Percentiles rank a stretch among this genome's conserved stretches.
Evolutionary conservation across 78 protist species (phyloP).

Genomic region (Chrysochromulina tobinii): DNA sequence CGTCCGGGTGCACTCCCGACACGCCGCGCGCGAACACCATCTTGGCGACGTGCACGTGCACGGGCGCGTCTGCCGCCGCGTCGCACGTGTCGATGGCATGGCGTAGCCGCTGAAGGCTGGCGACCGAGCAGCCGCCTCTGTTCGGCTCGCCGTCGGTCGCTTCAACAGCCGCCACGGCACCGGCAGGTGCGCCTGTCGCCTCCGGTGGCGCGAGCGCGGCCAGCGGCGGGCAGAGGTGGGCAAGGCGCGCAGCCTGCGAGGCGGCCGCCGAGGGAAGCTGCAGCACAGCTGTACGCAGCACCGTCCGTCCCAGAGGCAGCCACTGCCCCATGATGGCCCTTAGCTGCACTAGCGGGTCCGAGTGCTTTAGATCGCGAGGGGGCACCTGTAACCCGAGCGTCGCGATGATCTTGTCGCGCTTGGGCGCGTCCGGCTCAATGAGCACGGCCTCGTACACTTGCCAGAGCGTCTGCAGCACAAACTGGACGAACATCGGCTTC

Average conservation of each 20-base stretch:
- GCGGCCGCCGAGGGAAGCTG: slow-evolving; percentile 77
- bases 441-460: slow-evolving; percentile 52
- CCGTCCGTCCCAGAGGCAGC: slow-evolving; percentile 83
- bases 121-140: too few species aligned
- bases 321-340: slow-evolving; percentile 70
- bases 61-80: slow-evolving; percentile 5
- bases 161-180: background rate
- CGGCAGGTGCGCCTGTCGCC: background rate
- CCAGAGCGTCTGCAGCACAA: slow-evolving; percentile 84
- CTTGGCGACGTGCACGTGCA: slow-evolving; percentile 71
- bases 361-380: slow-evolving; percentile 35
- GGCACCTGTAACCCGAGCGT: slow-evolving; percentile 59
- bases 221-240: slow-evolving; percentile 53
- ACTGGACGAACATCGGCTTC: slow-evolving; percentile 84
- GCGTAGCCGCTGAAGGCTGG: background rate
- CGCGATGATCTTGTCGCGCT: slow-evolving; percentile 60
- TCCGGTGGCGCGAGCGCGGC: background rate
- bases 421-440: background rate
- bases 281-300: slow-evolving; percentile 59
- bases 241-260: slow-evolving; percentile 73
- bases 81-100: background rate
- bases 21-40: slow-evolving; percentile 46
- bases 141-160: too few species aligned
- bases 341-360: slow-evolving; percentile 42
- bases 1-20: slow-evolving; percentile 12